Evolutionary conservation across 768 basidiomycete species (phyloP).

Genomic region (Kwoniella sp.): DNA sequence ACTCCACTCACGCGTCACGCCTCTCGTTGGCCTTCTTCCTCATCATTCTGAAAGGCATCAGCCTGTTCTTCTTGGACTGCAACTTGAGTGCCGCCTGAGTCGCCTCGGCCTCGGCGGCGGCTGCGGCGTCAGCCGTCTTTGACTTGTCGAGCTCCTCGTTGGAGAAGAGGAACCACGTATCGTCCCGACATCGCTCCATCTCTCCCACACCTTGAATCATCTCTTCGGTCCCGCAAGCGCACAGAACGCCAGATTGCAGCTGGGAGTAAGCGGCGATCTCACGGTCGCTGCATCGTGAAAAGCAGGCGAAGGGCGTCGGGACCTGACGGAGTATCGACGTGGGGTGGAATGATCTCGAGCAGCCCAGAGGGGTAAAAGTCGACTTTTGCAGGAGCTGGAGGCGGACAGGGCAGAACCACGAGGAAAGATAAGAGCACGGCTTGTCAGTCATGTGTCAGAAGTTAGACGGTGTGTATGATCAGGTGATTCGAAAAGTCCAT

Average conservation of each 20-base stretch:
- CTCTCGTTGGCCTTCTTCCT: slow-evolving; percentile 2
- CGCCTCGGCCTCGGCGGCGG: not conserved
- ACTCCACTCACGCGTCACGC: not conserved
- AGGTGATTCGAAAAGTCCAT: no score
- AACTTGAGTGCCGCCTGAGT: not conserved
- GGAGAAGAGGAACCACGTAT: slow-evolving; percentile 20
- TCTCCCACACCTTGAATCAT: slow-evolving; percentile 10
- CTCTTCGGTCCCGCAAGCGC: slow-evolving; percentile 17
- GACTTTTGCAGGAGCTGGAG: slow-evolving; percentile 13
- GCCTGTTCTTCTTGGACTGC: slow-evolving; percentile 6
- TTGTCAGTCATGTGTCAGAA: not conserved
- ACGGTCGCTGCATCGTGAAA: slow-evolving; percentile 13
- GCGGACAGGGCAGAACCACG: no score
- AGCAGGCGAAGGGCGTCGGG: slow-evolving; percentile 20
- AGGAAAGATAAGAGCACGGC: not conserved
- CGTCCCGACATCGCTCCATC: slow-evolving; percentile 15
- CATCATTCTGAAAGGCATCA: slow-evolving; percentile 22
- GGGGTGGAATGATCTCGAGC: slow-evolving; percentile 17
- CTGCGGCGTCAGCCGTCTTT: not conserved
- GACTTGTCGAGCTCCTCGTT: slow-evolving; percentile 5
- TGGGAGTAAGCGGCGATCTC: slow-evolving; percentile 20
- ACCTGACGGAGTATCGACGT: slow-evolving; percentile 22
- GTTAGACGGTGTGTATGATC: not conserved
- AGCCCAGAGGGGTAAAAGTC: slow-evolving; percentile 17
- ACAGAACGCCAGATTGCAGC: slow-evolving; percentile 11